phyloP scores from a whole-genome alignment of 768 basidiomycete genomes.

The Boletus rex-veris region DNA sequence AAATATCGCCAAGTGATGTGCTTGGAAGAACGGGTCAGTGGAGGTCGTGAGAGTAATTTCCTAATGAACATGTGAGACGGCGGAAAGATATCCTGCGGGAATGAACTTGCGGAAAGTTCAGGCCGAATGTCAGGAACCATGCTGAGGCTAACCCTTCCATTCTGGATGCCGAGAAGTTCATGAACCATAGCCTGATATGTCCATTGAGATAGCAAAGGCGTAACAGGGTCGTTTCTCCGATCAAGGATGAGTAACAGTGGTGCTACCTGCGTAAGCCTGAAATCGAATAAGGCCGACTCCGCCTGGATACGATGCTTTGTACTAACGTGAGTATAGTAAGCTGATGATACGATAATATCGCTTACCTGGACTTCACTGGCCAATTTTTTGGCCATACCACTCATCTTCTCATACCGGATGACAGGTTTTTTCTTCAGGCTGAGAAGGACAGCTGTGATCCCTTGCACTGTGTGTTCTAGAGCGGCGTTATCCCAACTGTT shows the following conservation, averaged over 20 bases:
- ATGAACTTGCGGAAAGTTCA: constrained; percentile 69
- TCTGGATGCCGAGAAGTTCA: constrained; percentile 88
- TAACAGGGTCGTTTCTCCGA: constrained; percentile 94
- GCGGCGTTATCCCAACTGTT: constrained; percentile 73
- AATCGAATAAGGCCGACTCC: constrained; percentile 86
- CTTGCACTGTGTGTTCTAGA: constrained; percentile 74
- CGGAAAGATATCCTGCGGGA: background rate
- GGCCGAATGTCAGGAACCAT: constrained; percentile 81
- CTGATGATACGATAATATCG: background rate
- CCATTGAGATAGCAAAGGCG: constrained; percentile 95
- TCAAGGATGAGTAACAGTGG: constrained; percentile 92
- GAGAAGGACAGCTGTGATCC: constrained; percentile 80
- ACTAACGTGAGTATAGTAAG: constrained; percentile 6
- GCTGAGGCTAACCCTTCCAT: constrained; percentile 85
- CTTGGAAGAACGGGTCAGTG: constrained; percentile 92
- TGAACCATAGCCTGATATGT: constrained; percentile 99
- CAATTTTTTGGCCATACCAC: constrained; percentile 85
- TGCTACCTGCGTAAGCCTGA: constrained; percentile 81
- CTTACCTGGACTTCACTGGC: constrained; percentile 80
- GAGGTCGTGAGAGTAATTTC: constrained; percentile 91
- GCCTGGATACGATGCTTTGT: constrained; percentile 72
- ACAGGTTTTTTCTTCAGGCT: constrained; percentile 96
- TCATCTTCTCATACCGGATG: constrained; percentile 93
- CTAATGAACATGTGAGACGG: constrained; percentile 38
- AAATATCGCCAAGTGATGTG: constrained; percentile 88